Base-by-base conservation (phyloP, 495 filamentous ascomycete species). In the Emericellopsis terricola region DNA sequence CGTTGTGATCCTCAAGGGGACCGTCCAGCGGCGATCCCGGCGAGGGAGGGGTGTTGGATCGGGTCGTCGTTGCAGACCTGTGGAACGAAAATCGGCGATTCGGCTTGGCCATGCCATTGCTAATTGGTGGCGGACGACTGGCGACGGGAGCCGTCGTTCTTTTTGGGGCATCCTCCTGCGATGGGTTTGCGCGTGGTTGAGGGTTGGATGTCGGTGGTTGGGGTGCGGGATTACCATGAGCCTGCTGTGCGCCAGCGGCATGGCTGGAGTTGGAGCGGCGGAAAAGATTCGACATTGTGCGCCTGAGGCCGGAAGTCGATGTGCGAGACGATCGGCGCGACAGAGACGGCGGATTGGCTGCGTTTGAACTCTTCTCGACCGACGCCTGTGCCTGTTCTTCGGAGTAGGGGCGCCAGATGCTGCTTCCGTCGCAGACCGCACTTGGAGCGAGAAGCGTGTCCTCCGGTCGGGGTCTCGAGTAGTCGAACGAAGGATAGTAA, bases 41-140 rank as follows among this genome's bases (percentile, higher is more conserved):
- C 16, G 65, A 69, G 3, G 65, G 65, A 14, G 65, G 65, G 9
- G 64, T 51, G 39, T 62, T 68, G 15, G 65, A 67, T 41, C 60
- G 52, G n/a, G 62, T 64, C 35, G 44, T 40, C 37, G 47, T 51
- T 16, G 62, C 50, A 20, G 62, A 64, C 35, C 46, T 56, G 34
- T 57, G 51, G 44, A 59, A 55, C 2, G 62, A 69, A 50, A 57
- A 63, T 18, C 60, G 55, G 19, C 60, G 56, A 16, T 41, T 19
- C 2, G 14, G 27, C 11, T 18, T 29, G 18, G 15, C 17, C 28
- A 13, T 19, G 9, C 17, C 31, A 19, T 19, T 33, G 16, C 23
- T 26, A 26, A 11, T 6, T 11, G 23, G 23, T 26, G 23, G n/a
- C n/a, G n/a, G n/a, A n/a, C n/a, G n/a, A n/a, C n/a, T n/a, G n/a